Conservation (phyloP, 2,329 filamentous ascomycete genomes). For the Stenocarpella maydis region DNA sequence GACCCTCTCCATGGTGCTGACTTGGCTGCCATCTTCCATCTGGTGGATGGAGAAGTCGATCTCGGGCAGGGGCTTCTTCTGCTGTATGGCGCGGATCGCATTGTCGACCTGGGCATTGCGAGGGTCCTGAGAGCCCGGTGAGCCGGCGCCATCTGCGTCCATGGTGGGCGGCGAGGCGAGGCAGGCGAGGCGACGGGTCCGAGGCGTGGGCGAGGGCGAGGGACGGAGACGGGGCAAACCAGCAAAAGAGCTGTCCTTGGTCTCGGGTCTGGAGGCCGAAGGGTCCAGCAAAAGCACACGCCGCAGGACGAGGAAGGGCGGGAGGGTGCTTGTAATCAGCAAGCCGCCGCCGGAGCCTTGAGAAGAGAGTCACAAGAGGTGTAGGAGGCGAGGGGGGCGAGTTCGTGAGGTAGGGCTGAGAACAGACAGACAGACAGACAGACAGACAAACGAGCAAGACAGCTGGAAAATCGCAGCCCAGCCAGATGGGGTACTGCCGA, state of each 20-base stretch:
- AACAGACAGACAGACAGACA: constrained; percentile 19
- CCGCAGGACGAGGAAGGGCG: constrained; percentile 1
- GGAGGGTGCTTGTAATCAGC: not conserved
- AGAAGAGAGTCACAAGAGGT: constrained; percentile 17
- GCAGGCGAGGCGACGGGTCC: constrained; percentile 21
- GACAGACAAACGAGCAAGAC: constrained; percentile 13
- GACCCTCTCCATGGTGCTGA: constrained; percentile 94
- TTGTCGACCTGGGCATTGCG: constrained; percentile 78
- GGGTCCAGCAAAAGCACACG: constrained; percentile 1
- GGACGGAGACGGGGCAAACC: constrained; percentile 27
- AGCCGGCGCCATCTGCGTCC: constrained; percentile 56
- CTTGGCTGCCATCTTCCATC: constrained; percentile 96
- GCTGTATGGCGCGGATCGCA: constrained; percentile 87
- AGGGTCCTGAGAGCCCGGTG: constrained; percentile 52
- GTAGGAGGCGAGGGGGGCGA: constrained; percentile 33
- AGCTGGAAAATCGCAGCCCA: constrained; percentile 33
- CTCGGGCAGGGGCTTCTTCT: constrained; percentile 95
- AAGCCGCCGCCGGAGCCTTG: constrained; percentile 32
- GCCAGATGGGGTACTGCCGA: constrained; percentile 28
- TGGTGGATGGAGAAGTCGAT: constrained; percentile 99
- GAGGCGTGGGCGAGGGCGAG: not conserved
- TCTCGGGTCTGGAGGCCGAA: not conserved
- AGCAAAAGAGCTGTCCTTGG: constrained; percentile 16
- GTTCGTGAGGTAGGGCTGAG: constrained; percentile 41
- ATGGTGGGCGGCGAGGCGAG: constrained; percentile 47